Conservation (phyloP, 495 filamentous ascomycete species). For the Hypomontagnella monticulosa region DNA sequence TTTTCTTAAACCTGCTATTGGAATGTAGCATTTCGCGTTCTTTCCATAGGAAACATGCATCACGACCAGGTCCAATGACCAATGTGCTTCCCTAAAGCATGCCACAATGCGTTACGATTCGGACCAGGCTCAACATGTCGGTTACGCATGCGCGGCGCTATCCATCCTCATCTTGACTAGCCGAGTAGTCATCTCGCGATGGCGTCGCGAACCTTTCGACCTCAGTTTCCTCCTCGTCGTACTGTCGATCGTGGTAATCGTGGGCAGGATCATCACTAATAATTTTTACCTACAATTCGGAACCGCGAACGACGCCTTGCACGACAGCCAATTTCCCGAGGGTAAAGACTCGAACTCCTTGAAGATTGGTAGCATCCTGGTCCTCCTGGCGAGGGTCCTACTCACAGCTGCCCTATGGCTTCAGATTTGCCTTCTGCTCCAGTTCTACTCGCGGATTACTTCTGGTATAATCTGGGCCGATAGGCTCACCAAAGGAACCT, state of each 20-base stretch:
- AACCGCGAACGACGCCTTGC: slow-evolving; percentile 34
- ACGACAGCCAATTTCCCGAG: slow-evolving; percentile 18
- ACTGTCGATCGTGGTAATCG: slow-evolving; percentile 33
- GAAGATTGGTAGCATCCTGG: slow-evolving; percentile 36
- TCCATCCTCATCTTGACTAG: slow-evolving; percentile 30
- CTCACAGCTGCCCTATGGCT: slow-evolving; percentile 49
- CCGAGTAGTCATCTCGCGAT: slow-evolving; percentile 34
- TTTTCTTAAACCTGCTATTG: not conserved
- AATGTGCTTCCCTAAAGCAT: slow-evolving; percentile 1
- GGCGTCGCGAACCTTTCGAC: slow-evolving; percentile 43
- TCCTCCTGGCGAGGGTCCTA: slow-evolving; percentile 36
- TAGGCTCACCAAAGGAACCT: slow-evolving; percentile 46
- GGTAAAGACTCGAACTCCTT: slow-evolving; percentile 14
- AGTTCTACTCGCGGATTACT: slow-evolving; percentile 54
- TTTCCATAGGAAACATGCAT: slow-evolving; percentile 11
- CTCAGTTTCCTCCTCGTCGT: slow-evolving; percentile 35
- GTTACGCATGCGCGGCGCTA: slow-evolving; percentile 34
- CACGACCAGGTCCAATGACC: slow-evolving; percentile 6
- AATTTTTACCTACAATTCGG: slow-evolving; percentile 36
- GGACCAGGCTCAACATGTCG: slow-evolving; percentile 28
- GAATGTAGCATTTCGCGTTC: not conserved
- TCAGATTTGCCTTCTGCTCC: slow-evolving; percentile 54
- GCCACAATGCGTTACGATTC: slow-evolving; percentile 27
- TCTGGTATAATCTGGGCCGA: slow-evolving; percentile 49
- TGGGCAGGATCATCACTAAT: slow-evolving; percentile 34